Evolutionary conservation across 2,329 filamentous ascomycete genomes (phyloP).

Genomic region (Apiospora saccharicola): DNA sequence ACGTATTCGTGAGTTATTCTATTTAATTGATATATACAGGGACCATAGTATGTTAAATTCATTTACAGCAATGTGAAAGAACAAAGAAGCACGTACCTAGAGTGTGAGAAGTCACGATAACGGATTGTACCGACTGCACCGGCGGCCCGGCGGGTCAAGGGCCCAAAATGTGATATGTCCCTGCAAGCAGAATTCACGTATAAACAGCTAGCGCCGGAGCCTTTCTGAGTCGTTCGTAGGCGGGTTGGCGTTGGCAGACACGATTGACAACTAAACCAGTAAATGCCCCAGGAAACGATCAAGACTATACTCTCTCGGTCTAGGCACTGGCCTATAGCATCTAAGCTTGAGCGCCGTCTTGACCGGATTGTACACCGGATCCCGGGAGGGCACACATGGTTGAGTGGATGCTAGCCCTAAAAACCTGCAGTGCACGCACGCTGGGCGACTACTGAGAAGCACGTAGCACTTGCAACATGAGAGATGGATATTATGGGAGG

Average conservation of each 20-base stretch:
- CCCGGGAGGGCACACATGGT: background rate
- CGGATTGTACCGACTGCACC: background rate
- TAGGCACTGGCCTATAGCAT: background rate
- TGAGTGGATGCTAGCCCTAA: slow-evolving; percentile 5
- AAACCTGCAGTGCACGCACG: background rate
- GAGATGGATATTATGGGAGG: slow-evolving; percentile 7
- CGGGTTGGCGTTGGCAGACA: background rate
- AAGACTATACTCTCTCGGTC: background rate
- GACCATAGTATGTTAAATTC: background rate
- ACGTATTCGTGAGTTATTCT: background rate
- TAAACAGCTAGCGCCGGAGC: background rate
- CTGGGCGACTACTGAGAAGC: slow-evolving; percentile 1
- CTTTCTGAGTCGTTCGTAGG: background rate
- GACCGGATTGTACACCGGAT: background rate
- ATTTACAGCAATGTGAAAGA: background rate
- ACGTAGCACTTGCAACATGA: background rate
- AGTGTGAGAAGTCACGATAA: background rate
- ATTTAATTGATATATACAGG: background rate
- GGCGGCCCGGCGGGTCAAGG: background rate
- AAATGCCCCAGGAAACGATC: background rate
- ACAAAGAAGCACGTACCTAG: background rate
- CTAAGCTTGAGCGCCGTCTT: slow-evolving; percentile 1
- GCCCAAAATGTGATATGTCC: background rate
- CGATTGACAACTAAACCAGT: background rate
- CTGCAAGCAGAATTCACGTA: background rate